Base-by-base conservation (phyloP, 331 rosid species). In the Quercus tomentella region DNA sequence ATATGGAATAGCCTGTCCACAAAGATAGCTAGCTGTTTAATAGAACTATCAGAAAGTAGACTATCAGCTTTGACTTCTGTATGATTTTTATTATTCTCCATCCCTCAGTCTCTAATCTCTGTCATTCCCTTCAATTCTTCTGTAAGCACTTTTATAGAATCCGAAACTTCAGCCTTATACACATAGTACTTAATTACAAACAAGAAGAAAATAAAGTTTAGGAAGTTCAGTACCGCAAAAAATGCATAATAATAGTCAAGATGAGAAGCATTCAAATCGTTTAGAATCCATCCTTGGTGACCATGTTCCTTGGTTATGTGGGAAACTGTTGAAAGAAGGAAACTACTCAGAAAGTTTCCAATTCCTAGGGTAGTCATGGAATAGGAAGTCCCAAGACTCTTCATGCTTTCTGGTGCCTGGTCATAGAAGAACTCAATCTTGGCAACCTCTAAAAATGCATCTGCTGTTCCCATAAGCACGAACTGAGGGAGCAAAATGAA, bases 321-420 rank as follows among this genome's bases (percentile, higher is more conserved):
- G 28, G 92, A 77, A 49, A 86, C 83, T 69, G 89, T 88, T 0
- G 89, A 86, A 68, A 88, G 86, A 43, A 86, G 82, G 65, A 88
- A 77, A 56, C 88, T 86, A 62, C 89, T 88, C 2, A 88, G 71
- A 23, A 83, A 86, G 73, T 78, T 86, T 25, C 92, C 92, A 57
- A 88, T 57, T 70, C 88, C 92, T 12, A 84, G 65, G 2, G 86
- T 81, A 12, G 89, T 88, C 82, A 49, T 76, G n/a, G 82, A 1
- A 55, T 73, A 86, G 0, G 92, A 88, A 66, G 84, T 84, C 41
- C 92, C 89, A 7, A 88, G 84, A 43, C 92, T 88, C 83, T 88
- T 88, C 92, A 88, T 88, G n/a, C 55, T 79, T 75, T 88, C 88
- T 1, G 92, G 92, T 4, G 89, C 92, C 33, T 88, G 92, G 60